Conservation (phyloP, 768 basidiomycete genomes). For the Royoungia palumana region DNA sequence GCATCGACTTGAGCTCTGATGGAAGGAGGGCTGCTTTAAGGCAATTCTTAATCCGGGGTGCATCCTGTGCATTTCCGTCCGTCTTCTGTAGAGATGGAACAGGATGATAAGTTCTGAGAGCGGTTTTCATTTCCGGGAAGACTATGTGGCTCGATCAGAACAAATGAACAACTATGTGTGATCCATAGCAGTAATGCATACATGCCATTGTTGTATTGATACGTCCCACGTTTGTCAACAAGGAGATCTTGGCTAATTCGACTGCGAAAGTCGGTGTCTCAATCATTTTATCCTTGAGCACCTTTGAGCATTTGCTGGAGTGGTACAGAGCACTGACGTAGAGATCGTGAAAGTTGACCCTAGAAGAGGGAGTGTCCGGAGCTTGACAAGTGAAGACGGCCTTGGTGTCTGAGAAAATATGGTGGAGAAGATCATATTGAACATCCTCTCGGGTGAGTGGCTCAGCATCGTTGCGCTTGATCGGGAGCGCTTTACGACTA, state of each 20-base stretch:
- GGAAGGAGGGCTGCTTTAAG: conserved; percentile 78
- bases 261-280: conserved; percentile 75
- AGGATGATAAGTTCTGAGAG: conserved; percentile 84
- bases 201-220: conserved; percentile 93
- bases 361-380: conserved; percentile 43
- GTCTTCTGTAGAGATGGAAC: conserved; percentile 86
- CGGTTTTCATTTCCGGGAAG: conserved; percentile 93
- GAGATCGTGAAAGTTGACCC: conserved; percentile 76
- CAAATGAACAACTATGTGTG: conserved; percentile 5
- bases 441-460: conserved; percentile 81
- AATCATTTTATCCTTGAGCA: conserved; percentile 83
- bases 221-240: conserved; percentile 85
- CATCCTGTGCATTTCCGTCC: conserved; percentile 84
- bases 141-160: conserved; percentile 44
- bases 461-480: conserved; percentile 81
- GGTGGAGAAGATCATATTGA: conserved; percentile 79
- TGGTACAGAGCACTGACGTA: conserved; percentile 80
- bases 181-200: conserved; percentile 37
- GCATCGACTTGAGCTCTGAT: conserved; percentile 59
- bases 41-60: conserved; percentile 88
- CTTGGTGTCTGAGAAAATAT: conserved; percentile 70
- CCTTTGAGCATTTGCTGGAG: conserved; percentile 83
- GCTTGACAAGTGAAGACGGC: conserved; percentile 69
- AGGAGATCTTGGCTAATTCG: conserved; percentile 78
- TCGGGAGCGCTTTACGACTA: conserved; percentile 63